These are phyloP conservation scores for Ganoderma leucocontextum DNA, from an alignment of 1,284 basidiomycete species.

Conservation along the genomic window DNA sequence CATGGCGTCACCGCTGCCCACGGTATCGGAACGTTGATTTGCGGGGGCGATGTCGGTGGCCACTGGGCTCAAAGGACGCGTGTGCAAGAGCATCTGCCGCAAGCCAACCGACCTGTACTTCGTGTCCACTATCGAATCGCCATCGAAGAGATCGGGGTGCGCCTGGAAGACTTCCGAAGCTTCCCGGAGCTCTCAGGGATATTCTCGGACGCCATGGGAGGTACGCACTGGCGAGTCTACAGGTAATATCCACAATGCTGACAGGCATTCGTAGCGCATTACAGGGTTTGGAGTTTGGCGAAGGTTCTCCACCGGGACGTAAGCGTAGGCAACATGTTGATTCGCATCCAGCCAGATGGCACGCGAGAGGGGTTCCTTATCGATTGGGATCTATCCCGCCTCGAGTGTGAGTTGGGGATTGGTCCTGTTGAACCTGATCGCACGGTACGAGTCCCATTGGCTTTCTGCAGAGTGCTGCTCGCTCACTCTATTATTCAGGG, in stretches of 20 bases:
- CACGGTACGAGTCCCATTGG: not conserved
- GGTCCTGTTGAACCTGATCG: slow-evolving; percentile 4
- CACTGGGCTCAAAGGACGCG: slow-evolving; percentile 8
- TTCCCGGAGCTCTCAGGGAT: slow-evolving; percentile 3
- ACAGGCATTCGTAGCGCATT: not conserved
- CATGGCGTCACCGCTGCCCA: not conserved
- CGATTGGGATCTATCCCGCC: slow-evolving; percentile 23
- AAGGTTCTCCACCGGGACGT: slow-evolving; percentile 20
- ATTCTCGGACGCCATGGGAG: not conserved
- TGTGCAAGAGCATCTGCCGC: slow-evolving; percentile 2
- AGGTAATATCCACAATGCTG: too few species aligned
- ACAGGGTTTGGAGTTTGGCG: not conserved
- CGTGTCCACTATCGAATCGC: slow-evolving; percentile 13
- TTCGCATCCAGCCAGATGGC: not conserved
- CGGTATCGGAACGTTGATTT: slow-evolving; percentile 14
- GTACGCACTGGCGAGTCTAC: not conserved
- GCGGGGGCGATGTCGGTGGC: slow-evolving; percentile 23
- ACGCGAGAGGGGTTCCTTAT: not conserved
- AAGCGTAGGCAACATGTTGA: slow-evolving; percentile 24
- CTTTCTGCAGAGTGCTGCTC: not conserved
- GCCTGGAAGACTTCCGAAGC: not conserved
- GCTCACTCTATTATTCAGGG: slow-evolving; percentile 14
- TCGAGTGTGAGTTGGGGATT: not conserved
- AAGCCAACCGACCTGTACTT: not conserved
- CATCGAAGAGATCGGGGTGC: slow-evolving; percentile 12